Percentiles rank a stretch among this genome's conserved stretches.
phyloP scores from a whole-genome alignment of 2,329 filamentous ascomycete species.

The Phyllosticta citriasiana region DNA sequence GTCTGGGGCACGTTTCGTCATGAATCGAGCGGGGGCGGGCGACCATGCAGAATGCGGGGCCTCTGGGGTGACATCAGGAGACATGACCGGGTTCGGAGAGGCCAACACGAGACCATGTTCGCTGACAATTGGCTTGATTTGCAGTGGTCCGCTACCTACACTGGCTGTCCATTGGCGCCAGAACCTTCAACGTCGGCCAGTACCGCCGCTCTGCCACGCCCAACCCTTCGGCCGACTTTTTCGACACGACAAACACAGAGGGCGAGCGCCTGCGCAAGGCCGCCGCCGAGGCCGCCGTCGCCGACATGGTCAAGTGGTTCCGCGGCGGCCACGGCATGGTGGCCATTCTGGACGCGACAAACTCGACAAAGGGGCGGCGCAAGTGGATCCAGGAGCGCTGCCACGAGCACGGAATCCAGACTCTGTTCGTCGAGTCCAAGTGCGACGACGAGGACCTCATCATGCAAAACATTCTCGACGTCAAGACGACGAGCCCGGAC shows the following conservation, averaged over 20 bases:
- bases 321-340: constrained; percentile 65
- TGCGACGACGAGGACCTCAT: constrained; percentile 94
- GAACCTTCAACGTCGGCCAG: constrained; percentile 94
- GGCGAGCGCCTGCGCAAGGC: constrained; percentile 81
- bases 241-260: constrained; percentile 80
- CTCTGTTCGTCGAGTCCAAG: constrained; percentile 92
- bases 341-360: constrained; percentile 91
- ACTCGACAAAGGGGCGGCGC: constrained; percentile 81
- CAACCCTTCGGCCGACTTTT: constrained; percentile 88
- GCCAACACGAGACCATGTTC: not conserved
- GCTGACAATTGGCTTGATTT: constrained; percentile 1
- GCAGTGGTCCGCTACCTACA: constrained; percentile 65
- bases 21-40: constrained; percentile 4
- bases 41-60: constrained; percentile 8
- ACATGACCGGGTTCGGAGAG: not conserved
- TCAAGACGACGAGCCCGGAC: constrained; percentile 93
- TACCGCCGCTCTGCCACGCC: constrained; percentile 87
- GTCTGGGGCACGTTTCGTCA: constrained; percentile 4
- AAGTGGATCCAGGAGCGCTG: constrained; percentile 85
- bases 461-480: constrained; percentile 95
- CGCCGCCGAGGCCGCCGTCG: constrained; percentile 82
- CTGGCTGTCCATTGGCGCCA: constrained; percentile 89
- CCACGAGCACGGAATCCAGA: constrained; percentile 66
- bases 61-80: not conserved
- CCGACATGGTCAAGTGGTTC: constrained; percentile 95